These are phyloP conservation scores for Metarhizium anisopliae DNA, from an alignment of 2,329 filamentous ascomycete species.

Conservation along the genomic window DNA sequence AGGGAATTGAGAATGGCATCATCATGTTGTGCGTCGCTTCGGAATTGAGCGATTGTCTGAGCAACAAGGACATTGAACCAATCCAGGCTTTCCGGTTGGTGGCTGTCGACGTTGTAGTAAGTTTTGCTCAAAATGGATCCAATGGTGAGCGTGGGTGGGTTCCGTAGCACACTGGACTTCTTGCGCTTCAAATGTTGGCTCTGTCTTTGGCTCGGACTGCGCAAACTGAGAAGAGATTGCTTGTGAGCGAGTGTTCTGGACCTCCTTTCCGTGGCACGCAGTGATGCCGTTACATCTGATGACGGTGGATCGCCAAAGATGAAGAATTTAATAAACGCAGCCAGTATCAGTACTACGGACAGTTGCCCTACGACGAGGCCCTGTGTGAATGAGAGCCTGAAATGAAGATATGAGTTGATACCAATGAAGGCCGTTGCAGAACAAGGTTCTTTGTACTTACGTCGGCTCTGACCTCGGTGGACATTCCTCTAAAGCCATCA, in stretches of 20 bases:
- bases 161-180: slow-evolving; percentile 64
- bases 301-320: slow-evolving; percentile 93
- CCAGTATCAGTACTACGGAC: slow-evolving; percentile 82
- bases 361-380: slow-evolving; percentile 90
- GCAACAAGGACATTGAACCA: slow-evolving; percentile 99
- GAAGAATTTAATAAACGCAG: slow-evolving; percentile 98
- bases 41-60: slow-evolving; percentile 91
- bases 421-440: background rate
- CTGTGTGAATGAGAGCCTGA: slow-evolving; percentile 80
- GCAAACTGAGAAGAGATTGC: slow-evolving; percentile 59
- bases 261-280: slow-evolving; percentile 65
- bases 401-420: background rate
- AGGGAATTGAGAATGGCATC: slow-evolving; percentile 82
- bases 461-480: slow-evolving; percentile 34
- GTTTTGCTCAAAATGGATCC: slow-evolving; percentile 91
- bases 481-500: slow-evolving; percentile 33
- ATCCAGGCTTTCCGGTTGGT: slow-evolving; percentile 92
- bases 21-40: slow-evolving; percentile 84
- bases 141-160: slow-evolving; percentile 72
- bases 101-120: slow-evolving; percentile 91
- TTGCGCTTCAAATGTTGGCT: slow-evolving; percentile 47
- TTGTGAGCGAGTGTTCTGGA: slow-evolving; percentile 68
- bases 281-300: slow-evolving; percentile 67
- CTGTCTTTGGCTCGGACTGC: slow-evolving; percentile 32
- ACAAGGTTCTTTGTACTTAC: slow-evolving; percentile 24